phyloP scores from a whole-genome alignment of 2,329 filamentous ascomycete species.

The Apiospora marii region DNA sequence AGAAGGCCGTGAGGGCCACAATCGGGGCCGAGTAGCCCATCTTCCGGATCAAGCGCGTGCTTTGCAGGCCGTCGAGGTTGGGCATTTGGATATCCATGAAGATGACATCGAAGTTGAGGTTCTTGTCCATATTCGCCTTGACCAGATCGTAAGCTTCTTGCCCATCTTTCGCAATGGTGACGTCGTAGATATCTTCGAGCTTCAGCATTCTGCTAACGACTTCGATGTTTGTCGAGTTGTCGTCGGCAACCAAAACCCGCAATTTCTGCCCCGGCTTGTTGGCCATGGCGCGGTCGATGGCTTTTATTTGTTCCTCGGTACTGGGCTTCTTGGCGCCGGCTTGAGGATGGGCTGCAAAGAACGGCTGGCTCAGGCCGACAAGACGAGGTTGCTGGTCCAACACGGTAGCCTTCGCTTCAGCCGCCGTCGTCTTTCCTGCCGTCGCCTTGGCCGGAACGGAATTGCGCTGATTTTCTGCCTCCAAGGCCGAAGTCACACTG shows the following conservation, averaged over 20 bases:
- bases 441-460: slow-evolving; percentile 39
- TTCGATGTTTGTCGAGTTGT: slow-evolving; percentile 66
- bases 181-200: slow-evolving; percentile 82
- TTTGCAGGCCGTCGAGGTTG: slow-evolving; percentile 88
- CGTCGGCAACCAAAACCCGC: slow-evolving; percentile 85
- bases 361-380: slow-evolving; percentile 83
- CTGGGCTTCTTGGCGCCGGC: slow-evolving; percentile 42
- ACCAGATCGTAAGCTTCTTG: slow-evolving; percentile 90
- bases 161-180: slow-evolving; percentile 85
- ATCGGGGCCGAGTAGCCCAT: slow-evolving; percentile 90
- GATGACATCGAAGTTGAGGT: slow-evolving; percentile 81
- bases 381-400: slow-evolving; percentile 77
- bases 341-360: slow-evolving; percentile 65
- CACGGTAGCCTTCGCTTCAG: slow-evolving; percentile 51
- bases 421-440: slow-evolving; percentile 37
- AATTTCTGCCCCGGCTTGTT: slow-evolving; percentile 70
- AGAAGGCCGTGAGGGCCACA: slow-evolving; percentile 88
- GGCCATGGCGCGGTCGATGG: slow-evolving; percentile 70
- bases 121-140: slow-evolving; percentile 79
- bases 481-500: slow-evolving; percentile 52
- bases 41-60: slow-evolving; percentile 82
- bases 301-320: slow-evolving; percentile 68
- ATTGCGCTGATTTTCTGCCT: slow-evolving; percentile 47
- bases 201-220: slow-evolving; percentile 71
- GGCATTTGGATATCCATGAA: slow-evolving; percentile 99